These are phyloP conservation scores for Metarhizium anisopliae DNA, from an alignment of 2,329 filamentous ascomycete species.

Conservation along the genomic window DNA sequence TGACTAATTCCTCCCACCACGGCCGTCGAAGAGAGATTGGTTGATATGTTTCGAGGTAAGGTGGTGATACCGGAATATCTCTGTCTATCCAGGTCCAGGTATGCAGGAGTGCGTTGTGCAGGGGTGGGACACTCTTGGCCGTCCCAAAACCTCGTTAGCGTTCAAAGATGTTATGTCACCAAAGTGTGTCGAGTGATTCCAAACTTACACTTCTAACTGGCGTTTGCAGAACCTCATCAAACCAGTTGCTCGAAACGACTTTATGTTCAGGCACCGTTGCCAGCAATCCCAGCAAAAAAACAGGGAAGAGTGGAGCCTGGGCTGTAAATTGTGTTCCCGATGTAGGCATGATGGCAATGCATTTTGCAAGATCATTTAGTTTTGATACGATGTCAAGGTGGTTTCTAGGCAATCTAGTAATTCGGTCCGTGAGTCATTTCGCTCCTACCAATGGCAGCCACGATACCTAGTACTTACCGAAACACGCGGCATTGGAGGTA, in stretches of 20 bases:
- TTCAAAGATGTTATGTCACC: slow-evolving; percentile 1
- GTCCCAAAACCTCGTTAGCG: neutral
- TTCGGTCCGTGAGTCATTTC: neutral
- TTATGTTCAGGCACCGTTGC: slow-evolving; percentile 20
- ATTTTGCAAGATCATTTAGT: slow-evolving; percentile 23
- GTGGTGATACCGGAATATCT: slow-evolving; percentile 14
- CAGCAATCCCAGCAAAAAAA: slow-evolving; percentile 30
- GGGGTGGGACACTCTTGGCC: slow-evolving; percentile 29
- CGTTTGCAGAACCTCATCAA: slow-evolving; percentile 24
- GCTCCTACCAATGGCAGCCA: slow-evolving; percentile 4
- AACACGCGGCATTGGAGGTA: slow-evolving; percentile 30
- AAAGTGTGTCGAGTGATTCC: slow-evolving; percentile 1
- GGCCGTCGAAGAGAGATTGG: slow-evolving; percentile 20
- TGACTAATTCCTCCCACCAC: slow-evolving; percentile 33
- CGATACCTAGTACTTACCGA: slow-evolving; percentile 16
- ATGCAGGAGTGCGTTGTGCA: slow-evolving; percentile 22
- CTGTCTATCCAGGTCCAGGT: slow-evolving; percentile 27
- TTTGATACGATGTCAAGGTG: slow-evolving; percentile 24
- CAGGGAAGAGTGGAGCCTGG: slow-evolving; percentile 31
- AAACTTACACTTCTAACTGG: slow-evolving; percentile 31
- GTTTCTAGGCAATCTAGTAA: slow-evolving; percentile 25
- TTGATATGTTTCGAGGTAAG: slow-evolving; percentile 9
- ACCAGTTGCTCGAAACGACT: slow-evolving; percentile 24
- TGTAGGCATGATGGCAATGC: slow-evolving; percentile 31
- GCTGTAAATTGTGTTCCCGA: slow-evolving; percentile 31